Evolutionary conservation across 2,329 filamentous ascomycete species (phyloP), one percentile per base, ranked within the genome.

Genomic region (Polychaeton citri): DNA sequence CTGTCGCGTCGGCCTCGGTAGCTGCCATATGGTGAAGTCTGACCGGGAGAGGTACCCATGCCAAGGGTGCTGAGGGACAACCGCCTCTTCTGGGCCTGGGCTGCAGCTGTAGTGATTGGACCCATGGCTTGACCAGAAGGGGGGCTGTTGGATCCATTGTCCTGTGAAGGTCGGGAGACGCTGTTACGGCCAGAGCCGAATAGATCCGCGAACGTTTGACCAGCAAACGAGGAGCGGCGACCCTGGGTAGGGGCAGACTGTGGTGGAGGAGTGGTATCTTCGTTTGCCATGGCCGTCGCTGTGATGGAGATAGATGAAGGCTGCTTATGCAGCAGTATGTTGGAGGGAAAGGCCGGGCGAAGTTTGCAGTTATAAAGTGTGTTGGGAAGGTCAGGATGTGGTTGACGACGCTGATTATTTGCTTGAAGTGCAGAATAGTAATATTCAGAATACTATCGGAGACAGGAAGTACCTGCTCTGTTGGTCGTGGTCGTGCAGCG

Each of bases 31-130:
- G 63, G 63, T 3, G 62, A 63, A 19, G 53, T 54, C 38, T 61
- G 55, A 48, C 54, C 60, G 19, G 61, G 59, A 5, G 63, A 63
- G 43, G 53, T 59, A 35, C 59, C 60, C 9, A 68, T 58, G 33
- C 65, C 65, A 39, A 68, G 55, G 1, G 65, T 68, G 36, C 64
- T 66, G 40, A 69, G 50, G 5, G 65, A 68, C 20, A 69, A 59
- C 34, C 65, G 64, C 38, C 65, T 58, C 35, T 62, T 61, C 44
- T 66, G 63, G 36, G 65, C 65, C 44, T 68, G 62, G 41, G 61
- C 63, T 26, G 65, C 65, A 20, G 65, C 65, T 20, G 57, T 57
- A 28, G 63, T 62, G 45, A 68, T 68, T 36, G 65, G 63, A 26
- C 65, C 65, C 15, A 17, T 3, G 60, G 55, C 40, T 59, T 55